A percentile compares a stretch with the other conserved stretches of the same genome.
Conservation (phyloP, 768 basidiomycete species). For the Hygrophorus pudorinus region DNA sequence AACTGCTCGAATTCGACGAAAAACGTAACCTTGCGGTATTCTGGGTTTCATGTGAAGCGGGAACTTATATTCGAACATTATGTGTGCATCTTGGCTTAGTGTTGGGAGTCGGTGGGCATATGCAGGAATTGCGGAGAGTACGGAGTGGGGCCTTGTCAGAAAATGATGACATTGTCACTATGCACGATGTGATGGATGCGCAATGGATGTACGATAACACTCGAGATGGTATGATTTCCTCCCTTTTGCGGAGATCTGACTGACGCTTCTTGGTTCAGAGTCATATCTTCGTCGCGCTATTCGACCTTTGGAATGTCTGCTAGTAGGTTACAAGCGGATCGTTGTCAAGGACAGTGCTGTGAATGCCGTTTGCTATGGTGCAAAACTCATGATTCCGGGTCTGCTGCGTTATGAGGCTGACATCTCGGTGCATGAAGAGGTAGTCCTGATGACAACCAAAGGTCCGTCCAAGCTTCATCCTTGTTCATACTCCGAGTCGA, state of each 20-base stretch:
- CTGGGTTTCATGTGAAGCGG: slow-evolving; percentile 98
- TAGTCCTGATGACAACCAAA: slow-evolving; percentile 98
- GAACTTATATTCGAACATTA: slow-evolving; percentile 91
- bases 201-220: slow-evolving; percentile 99
- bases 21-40: slow-evolving; percentile 94
- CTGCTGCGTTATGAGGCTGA: slow-evolving; percentile 93
- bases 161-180: slow-evolving; percentile 96
- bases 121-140: slow-evolving; percentile 96
- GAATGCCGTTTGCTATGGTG: slow-evolving; percentile 98
- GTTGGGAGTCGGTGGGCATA: slow-evolving; percentile 97
- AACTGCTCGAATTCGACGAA: slow-evolving; percentile 93
- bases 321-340: slow-evolving; percentile 95
- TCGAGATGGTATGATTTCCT: slow-evolving; percentile 59
- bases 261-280: slow-evolving; percentile 37
- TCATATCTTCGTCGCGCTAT: slow-evolving; percentile 94
- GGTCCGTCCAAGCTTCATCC: slow-evolving; percentile 30
- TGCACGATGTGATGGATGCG: slow-evolving; percentile 99
- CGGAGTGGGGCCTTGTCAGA: slow-evolving; percentile 95
- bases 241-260: background rate
- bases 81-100: slow-evolving; percentile 95
- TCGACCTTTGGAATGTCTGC: slow-evolving; percentile 85
- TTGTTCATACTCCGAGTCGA: background rate
- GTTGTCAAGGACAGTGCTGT: slow-evolving; percentile 99
- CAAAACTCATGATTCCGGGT: slow-evolving; percentile 99
- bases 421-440: slow-evolving; percentile 90